Evolutionary conservation across 768 basidiomycete genomes (phyloP).

Genomic region (Cubamyces lactineus): DNA sequence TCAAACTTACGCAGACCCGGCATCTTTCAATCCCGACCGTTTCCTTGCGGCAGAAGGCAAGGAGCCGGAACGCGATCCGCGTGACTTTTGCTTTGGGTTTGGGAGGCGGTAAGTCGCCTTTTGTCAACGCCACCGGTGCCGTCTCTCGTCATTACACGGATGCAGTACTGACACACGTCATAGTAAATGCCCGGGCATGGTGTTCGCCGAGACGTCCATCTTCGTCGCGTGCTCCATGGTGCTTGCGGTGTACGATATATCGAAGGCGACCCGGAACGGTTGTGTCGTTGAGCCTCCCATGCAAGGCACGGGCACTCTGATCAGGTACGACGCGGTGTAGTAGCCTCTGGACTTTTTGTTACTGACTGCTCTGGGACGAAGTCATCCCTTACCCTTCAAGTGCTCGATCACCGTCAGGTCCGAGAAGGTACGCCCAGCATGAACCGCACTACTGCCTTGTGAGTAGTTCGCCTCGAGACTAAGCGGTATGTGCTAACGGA

Average conservation of each 20-base stretch:
- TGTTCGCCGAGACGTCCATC: slow-evolving; percentile 44
- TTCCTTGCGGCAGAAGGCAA: slow-evolving; percentile 22
- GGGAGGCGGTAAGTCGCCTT: slow-evolving; percentile 33
- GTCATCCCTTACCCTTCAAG: slow-evolving; percentile 24
- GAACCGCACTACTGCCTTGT: too few species aligned
- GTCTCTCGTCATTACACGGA: neutral
- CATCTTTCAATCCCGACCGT: slow-evolving; percentile 34
- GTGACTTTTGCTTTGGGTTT: slow-evolving; percentile 39
- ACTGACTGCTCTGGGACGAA: neutral
- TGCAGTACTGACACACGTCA: neutral
- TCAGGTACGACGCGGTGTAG: slow-evolving; percentile 22
- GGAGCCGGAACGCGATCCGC: slow-evolving; percentile 33
- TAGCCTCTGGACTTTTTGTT: neutral
- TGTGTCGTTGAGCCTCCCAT: slow-evolving; percentile 23
- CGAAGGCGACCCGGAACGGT: slow-evolving; percentile 29
- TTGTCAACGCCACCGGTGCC: neutral
- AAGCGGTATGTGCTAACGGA: too few species aligned
- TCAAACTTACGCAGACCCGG: slow-evolving; percentile 28
- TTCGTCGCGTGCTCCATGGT: slow-evolving; percentile 41
- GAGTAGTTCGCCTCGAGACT: too few species aligned
- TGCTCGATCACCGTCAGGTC: slow-evolving; percentile 25
- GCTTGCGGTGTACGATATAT: slow-evolving; percentile 41
- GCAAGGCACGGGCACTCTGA: slow-evolving; percentile 24
- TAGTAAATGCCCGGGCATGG: slow-evolving; percentile 38
- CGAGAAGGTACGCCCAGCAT: slow-evolving; percentile 25